Percentiles rank a stretch among this genome's conserved stretches.
These are phyloP conservation scores for Fusarium sp. DNA, from an alignment of 2,329 filamentous ascomycete species.

Conservation along the genomic window DNA sequence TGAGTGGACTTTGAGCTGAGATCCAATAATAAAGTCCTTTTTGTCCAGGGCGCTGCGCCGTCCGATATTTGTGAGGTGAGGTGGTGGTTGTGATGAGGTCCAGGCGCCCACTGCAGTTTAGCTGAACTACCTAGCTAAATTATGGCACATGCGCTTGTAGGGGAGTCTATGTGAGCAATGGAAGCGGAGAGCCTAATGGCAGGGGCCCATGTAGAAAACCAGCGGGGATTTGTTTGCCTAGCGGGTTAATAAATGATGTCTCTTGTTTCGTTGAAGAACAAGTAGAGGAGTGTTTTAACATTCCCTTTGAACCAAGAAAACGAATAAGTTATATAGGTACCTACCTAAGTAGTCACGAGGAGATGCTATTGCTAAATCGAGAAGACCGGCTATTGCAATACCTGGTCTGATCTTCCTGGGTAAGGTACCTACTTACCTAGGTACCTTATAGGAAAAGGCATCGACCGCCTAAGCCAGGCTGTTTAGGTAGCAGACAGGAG, in stretches of 20 bases:
- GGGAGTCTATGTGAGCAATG: background rate
- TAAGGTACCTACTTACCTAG: background rate
- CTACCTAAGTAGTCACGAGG: too few species aligned
- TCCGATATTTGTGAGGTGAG: constrained; percentile 17
- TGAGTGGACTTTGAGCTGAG: constrained; percentile 27
- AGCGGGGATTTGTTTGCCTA: constrained; percentile 9
- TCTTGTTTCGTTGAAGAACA: background rate
- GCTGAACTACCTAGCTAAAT: constrained; percentile 6
- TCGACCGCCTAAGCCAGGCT: background rate
- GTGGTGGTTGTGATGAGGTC: constrained; percentile 17
- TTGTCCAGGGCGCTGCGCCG: constrained; percentile 32
- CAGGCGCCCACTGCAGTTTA: constrained; percentile 27
- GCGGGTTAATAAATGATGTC: background rate
- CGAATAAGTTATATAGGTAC: background rate
- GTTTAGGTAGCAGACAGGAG: background rate
- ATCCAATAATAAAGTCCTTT: constrained; percentile 11
- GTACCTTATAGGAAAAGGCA: background rate
- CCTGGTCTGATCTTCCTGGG: background rate
- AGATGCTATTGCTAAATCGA: background rate
- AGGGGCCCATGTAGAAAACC: constrained; percentile 11
- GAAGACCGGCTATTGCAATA: background rate
- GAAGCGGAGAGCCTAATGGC: background rate
- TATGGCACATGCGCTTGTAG: constrained; percentile 10
- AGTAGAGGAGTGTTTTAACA: background rate
- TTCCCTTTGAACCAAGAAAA: background rate